A percentile compares a stretch with the other conserved stretches of the same genome.
These are phyloP conservation scores for Suhomyces bribrorum DNA, from an alignment of 1,139 yeast genomes.

Conservation along the genomic window DNA sequence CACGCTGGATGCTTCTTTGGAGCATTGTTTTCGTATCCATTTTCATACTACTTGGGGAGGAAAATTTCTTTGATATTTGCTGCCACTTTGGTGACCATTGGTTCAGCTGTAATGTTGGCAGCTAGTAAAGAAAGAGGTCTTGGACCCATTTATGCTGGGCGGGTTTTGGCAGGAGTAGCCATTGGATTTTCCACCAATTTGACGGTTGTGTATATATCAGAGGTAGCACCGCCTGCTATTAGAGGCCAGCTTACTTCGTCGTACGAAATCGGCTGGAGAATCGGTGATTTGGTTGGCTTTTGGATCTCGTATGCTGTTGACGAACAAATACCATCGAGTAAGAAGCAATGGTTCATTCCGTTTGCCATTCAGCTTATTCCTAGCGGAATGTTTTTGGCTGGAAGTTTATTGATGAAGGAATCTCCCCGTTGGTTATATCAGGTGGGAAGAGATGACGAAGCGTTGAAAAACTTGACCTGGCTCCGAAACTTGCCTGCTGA, in stretches of 20 bases:
- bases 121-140: slow-evolving; percentile 31
- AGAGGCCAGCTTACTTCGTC: slow-evolving; percentile 42
- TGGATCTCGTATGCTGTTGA: slow-evolving; percentile 47
- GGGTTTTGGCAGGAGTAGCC: slow-evolving; percentile 43
- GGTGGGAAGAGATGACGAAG: slow-evolving; percentile 37
- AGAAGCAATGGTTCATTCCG: slow-evolving; percentile 45
- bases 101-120: slow-evolving; percentile 45
- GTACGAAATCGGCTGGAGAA: slow-evolving; percentile 47
- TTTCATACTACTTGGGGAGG: slow-evolving; percentile 42
- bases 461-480: slow-evolving; percentile 39
- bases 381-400: slow-evolving; percentile 39
- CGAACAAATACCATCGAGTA: slow-evolving; percentile 29
- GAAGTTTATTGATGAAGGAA: slow-evolving; percentile 39
- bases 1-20: slow-evolving; percentile 53
- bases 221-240: slow-evolving; percentile 43
- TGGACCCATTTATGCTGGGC: slow-evolving; percentile 45
- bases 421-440: slow-evolving; percentile 45
- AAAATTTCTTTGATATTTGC: slow-evolving; percentile 35
- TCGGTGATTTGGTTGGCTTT: slow-evolving; percentile 46
- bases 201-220: slow-evolving; percentile 44
- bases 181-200: slow-evolving; percentile 45
- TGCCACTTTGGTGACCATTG: slow-evolving; percentile 37
- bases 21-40: slow-evolving; percentile 43
- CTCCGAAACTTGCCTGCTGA: slow-evolving; percentile 39
- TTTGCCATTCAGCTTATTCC: slow-evolving; percentile 47